Conservation (phyloP, 1,284 basidiomycete species). For the Singerocomus inundabilis region DNA sequence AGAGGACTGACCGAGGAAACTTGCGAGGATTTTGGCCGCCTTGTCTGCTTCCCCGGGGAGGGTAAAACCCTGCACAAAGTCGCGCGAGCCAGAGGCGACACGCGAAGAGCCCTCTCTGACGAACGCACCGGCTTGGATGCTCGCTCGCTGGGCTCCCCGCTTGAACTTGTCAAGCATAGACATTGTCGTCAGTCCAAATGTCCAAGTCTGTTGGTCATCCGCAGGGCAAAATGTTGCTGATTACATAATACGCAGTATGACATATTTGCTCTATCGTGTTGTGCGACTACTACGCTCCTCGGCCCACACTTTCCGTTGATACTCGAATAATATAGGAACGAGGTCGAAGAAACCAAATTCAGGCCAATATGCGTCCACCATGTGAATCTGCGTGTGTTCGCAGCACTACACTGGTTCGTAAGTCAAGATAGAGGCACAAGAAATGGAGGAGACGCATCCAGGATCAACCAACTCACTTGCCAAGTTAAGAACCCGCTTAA, state of each 20-base stretch:
- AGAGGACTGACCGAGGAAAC: conserved; percentile 74
- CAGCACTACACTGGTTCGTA: conserved; percentile 50
- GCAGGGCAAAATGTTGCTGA: too few species aligned
- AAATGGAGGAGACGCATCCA: neutral
- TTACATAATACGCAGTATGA: conserved; percentile 12
- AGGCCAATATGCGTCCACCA: conserved; percentile 91
- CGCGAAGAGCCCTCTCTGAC: conserved; percentile 62
- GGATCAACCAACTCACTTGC: conserved; percentile 64
- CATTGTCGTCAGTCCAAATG: conserved; percentile 34
- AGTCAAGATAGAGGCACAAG: neutral
- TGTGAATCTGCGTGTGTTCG: conserved; percentile 88
- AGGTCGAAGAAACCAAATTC: conserved; percentile 90
- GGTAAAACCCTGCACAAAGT: conserved; percentile 80
- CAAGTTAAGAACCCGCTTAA: conserved; percentile 93
- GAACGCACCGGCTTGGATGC: conserved; percentile 75
- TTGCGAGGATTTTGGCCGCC: conserved; percentile 86
- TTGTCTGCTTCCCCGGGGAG: conserved; percentile 88
- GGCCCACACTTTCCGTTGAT: conserved; percentile 74
- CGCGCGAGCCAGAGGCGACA: conserved; percentile 68
- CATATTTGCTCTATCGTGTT: neutral
- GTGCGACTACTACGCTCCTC: neutral
- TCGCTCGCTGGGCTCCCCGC: conserved; percentile 77
- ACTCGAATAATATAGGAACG: conserved; percentile 81
- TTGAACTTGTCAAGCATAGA: conserved; percentile 80
- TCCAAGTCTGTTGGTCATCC: too few species aligned